phyloP scores from a whole-genome alignment of 1,284 basidiomycete species.

The Vanrija sp. region DNA sequence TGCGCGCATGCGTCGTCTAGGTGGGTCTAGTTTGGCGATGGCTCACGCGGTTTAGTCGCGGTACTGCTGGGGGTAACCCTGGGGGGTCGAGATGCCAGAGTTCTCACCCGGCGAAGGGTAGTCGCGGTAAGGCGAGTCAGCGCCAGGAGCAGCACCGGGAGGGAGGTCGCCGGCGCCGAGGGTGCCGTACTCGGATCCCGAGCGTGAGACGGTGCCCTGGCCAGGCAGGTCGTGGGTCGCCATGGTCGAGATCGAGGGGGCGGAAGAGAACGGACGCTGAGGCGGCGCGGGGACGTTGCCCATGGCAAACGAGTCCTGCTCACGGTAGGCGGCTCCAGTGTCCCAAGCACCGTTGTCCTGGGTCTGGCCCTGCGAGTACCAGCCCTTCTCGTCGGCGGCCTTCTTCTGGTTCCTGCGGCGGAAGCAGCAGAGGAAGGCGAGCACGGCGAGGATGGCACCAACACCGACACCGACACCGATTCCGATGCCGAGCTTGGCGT shows the following conservation, averaged over 20 bases:
- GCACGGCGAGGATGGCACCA: constrained; percentile 27
- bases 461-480: constrained; percentile 39
- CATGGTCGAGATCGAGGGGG: constrained; percentile 36
- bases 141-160: constrained; percentile 14
- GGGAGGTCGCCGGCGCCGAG: constrained; percentile 32
- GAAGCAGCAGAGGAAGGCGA: constrained; percentile 31
- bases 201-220: constrained; percentile 9
- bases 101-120: background rate
- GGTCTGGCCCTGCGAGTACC: constrained; percentile 21
- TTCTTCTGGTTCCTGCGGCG: constrained; percentile 26
- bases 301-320: constrained; percentile 23
- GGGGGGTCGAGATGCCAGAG: background rate
- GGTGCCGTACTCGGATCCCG: background rate
- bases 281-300: constrained; percentile 16
- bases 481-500: constrained; percentile 41
- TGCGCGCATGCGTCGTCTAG: background rate
- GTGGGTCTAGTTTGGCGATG: background rate
- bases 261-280: constrained; percentile 20
- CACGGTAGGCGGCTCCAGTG: constrained; percentile 30
- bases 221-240: constrained; percentile 38
- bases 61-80: background rate
- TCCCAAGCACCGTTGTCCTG: constrained; percentile 20
- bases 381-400: constrained; percentile 24
- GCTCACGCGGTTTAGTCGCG: background rate
- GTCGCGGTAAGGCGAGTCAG: constrained; percentile 14